phyloP scores from a whole-genome alignment of 176 grass and related monocot species.

The Raddia distichophylla region DNA sequence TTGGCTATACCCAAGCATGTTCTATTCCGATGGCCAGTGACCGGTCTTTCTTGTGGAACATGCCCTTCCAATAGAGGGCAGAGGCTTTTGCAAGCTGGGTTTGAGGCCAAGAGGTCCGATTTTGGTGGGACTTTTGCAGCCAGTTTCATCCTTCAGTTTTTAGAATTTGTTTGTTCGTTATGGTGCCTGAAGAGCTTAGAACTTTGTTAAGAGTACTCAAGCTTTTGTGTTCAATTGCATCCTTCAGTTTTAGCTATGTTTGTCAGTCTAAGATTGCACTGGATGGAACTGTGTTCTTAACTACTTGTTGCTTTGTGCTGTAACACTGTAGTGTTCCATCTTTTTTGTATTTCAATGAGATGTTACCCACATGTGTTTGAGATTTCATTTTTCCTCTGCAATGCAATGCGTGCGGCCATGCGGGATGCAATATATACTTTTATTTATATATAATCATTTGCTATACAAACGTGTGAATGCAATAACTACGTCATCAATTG shows the following conservation, averaged over 20 bases:
- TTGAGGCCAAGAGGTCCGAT: neutral
- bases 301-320: neutral
- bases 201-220: neutral
- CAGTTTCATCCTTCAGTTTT: neutral
- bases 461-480: too few species aligned
- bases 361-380: neutral
- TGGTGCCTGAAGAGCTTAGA: neutral
- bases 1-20: conserved; percentile 60
- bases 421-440: too few species aligned
- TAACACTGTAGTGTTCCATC: neutral
- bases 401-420: too few species aligned
- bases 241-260: neutral
- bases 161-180: neutral
- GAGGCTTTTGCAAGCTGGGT: neutral
- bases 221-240: neutral
- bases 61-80: neutral
- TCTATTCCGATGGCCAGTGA: conserved; percentile 39
- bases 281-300: neutral
- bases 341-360: neutral
- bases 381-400: too few species aligned
- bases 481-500: too few species aligned
- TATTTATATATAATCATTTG: too few species aligned
- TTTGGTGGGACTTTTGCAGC: neutral
- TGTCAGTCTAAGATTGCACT: neutral
- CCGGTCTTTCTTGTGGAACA: neutral